phyloP scores from a whole-genome alignment of 352 stramenopile species.

The Globisporangium heterothallicum region DNA sequence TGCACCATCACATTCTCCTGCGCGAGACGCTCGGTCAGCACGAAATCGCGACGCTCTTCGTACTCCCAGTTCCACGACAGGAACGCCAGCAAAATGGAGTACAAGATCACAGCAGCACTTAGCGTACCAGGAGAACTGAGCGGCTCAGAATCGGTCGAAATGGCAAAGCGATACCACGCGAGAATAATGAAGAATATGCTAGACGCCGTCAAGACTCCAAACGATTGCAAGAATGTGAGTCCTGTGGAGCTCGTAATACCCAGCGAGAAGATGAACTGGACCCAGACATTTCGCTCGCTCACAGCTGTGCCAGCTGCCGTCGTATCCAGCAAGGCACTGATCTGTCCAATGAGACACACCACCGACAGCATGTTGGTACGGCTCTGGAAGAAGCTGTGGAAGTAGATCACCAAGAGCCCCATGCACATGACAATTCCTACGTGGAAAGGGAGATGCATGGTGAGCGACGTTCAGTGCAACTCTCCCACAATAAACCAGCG shows the following conservation, averaged over 20 bases:
- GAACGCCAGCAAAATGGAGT: constrained; percentile 76
- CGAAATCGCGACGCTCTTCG: constrained; percentile 81
- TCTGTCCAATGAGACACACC: constrained; percentile 67
- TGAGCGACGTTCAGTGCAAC: background rate
- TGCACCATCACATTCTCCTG: constrained; percentile 86
- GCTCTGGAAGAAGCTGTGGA: constrained; percentile 54
- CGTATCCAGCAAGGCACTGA: constrained; percentile 70
- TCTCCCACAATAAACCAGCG: background rate
- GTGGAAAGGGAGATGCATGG: background rate
- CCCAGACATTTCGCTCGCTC: constrained; percentile 79
- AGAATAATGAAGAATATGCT: constrained; percentile 76
- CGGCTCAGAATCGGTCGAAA: constrained; percentile 19
- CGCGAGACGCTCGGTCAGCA: constrained; percentile 71
- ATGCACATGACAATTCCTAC: constrained; percentile 70
- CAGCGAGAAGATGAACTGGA: constrained; percentile 83
- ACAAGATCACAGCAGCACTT: constrained; percentile 63
- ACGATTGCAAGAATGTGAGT: constrained; percentile 67
- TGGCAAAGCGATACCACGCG: constrained; percentile 57
- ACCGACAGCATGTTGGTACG: constrained; percentile 43
- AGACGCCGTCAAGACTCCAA: constrained; percentile 41
- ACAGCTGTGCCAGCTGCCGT: constrained; percentile 67
- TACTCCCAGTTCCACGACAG: constrained; percentile 87
- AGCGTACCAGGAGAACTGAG: constrained; percentile 66
- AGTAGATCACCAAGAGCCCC: constrained; percentile 62
- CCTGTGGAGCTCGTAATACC: constrained; percentile 80